Evolutionary conservation across 2,329 filamentous ascomycete species (phyloP), one percentile per base, ranked within the genome.

Genomic region (Botrytis elliptica): DNA sequence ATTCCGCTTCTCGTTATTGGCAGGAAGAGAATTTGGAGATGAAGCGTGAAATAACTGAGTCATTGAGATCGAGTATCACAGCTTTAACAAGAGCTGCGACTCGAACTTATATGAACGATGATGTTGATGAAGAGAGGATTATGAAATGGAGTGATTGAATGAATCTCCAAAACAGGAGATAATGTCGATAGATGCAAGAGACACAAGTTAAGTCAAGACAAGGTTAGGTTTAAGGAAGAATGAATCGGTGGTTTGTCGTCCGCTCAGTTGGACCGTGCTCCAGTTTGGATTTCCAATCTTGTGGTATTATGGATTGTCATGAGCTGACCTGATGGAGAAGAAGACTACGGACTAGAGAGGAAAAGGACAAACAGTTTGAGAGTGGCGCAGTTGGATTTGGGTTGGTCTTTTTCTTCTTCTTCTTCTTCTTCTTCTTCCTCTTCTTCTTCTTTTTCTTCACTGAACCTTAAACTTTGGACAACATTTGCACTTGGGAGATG

Each of bases 1-100:
- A 75, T 77, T 79, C 63, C 79, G 77, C 75, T 81, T 82, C 76
- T 82, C 81, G 77, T 76, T 80, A 44, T 77, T 77, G 18, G 76
- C 49, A 22, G 62, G 76, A 76, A 42, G 75, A 69, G 29, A 77
- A 76, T 73, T 75, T 75, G 40, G 77, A 75, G 36, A 79, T 77
- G 60, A 77, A 77, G 63, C 73, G 74, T 80, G 78, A 62, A 80
- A 80, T 33, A 80, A 55, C 42, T 79, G 73, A 62, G 80, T 81
- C 80, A 81, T 81, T 63, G 73, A 77, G 73, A 49, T 42, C 10
- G 62, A 68, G 55, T 38, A 68, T 60, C 75, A 67, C 78, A 80
- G 79, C 79, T 74, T 74, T 77, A 9, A 77, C 75, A 75, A 77
- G 76, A 76, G 79, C 79, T 79, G 78, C 77, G 72, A 75, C 75